Percentiles rank a stretch among this genome's conserved stretches.
These are phyloP conservation scores for Pseudopediastrum boryanum DNA, from an alignment of 139 green algal species.

Conservation along the genomic window DNA sequence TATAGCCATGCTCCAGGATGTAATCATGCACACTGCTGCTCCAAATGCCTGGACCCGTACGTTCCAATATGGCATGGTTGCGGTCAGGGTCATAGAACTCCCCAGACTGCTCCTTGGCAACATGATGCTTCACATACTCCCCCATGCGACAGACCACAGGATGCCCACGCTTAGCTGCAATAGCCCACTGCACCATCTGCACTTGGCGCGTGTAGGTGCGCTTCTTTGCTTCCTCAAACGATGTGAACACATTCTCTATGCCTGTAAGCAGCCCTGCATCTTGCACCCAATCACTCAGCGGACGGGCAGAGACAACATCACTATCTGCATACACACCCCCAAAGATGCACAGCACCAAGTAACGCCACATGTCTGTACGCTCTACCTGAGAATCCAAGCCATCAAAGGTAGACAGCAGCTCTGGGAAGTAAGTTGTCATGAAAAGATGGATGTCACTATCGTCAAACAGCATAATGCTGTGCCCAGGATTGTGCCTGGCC, in stretches of 20 bases:
- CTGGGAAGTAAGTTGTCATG: slow-evolving; percentile 32
- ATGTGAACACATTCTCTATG: slow-evolving; percentile 40
- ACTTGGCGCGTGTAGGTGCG: slow-evolving; percentile 35
- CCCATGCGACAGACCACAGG: slow-evolving; percentile 39
- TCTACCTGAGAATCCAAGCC: slow-evolving; percentile 29
- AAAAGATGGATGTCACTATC: slow-evolving; percentile 27
- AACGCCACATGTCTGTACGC: slow-evolving; percentile 47
- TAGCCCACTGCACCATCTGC: slow-evolving; percentile 45
- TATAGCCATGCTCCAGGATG: not conserved
- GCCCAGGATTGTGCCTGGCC: slow-evolving; percentile 33
- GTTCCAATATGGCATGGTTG: slow-evolving; percentile 39
- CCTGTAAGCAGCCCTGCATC: slow-evolving; percentile 34
- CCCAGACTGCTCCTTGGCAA: slow-evolving; percentile 16
- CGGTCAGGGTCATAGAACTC: slow-evolving; percentile 15
- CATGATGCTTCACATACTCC: slow-evolving; percentile 21
- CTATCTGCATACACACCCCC: slow-evolving; percentile 42
- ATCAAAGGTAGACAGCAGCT: slow-evolving; percentile 29
- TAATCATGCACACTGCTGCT: slow-evolving; percentile 37
- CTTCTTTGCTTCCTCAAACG: slow-evolving; percentile 17
- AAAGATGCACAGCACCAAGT: slow-evolving; percentile 39
- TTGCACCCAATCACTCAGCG: slow-evolving; percentile 23
- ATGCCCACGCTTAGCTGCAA: slow-evolving; percentile 27
- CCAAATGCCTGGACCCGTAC: slow-evolving; percentile 43
- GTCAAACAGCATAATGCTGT: slow-evolving; percentile 41
- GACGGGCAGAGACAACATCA: slow-evolving; percentile 24